Percentiles rank a stretch among this genome's conserved stretches.
Evolutionary conservation across 768 basidiomycete genomes (phyloP).

Genomic region (Grammothele lineata): DNA sequence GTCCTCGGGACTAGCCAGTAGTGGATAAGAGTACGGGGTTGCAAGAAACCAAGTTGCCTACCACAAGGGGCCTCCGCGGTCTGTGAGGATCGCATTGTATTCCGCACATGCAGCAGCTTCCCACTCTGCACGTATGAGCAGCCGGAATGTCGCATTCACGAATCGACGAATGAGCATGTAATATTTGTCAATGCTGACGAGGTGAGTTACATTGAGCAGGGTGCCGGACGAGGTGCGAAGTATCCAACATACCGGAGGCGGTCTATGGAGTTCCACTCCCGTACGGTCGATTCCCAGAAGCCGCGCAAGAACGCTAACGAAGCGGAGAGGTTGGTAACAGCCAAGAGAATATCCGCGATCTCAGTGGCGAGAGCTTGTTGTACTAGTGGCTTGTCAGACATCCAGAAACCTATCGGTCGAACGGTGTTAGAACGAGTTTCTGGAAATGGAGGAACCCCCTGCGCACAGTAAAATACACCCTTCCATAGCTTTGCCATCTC

Average conservation of each 20-base stretch:
- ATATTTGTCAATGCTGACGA: conserved; percentile 87
- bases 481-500: conserved; percentile 97
- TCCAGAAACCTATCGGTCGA: conserved; percentile 81
- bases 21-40: too few relatives aligned
- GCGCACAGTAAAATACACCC: conserved; percentile 91
- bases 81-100: conserved; percentile 66
- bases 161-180: conserved; percentile 92
- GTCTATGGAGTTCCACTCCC: conserved; percentile 95
- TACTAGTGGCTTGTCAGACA: conserved; percentile 97
- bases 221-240: background rate
- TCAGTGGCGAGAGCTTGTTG: conserved; percentile 89
- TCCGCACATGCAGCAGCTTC: conserved; percentile 45
- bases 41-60: too few relatives aligned
- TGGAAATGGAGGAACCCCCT: background rate
- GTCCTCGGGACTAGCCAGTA: conserved; percentile 39
- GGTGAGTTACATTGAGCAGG: background rate
- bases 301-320: conserved; percentile 78
- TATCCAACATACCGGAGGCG: conserved; percentile 69
- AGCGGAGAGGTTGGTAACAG: conserved; percentile 50
- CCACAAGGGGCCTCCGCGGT: conserved; percentile 81
- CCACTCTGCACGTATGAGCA: conserved; percentile 74
- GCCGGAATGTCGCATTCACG: conserved; percentile 78
- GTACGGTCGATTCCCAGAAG: conserved; percentile 87
- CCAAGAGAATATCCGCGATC: conserved; percentile 76
- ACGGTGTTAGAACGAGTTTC: background rate